These are phyloP conservation scores for Kodamaea derodonti DNA, from an alignment of 1,139 yeast species.

Conservation along the genomic window DNA sequence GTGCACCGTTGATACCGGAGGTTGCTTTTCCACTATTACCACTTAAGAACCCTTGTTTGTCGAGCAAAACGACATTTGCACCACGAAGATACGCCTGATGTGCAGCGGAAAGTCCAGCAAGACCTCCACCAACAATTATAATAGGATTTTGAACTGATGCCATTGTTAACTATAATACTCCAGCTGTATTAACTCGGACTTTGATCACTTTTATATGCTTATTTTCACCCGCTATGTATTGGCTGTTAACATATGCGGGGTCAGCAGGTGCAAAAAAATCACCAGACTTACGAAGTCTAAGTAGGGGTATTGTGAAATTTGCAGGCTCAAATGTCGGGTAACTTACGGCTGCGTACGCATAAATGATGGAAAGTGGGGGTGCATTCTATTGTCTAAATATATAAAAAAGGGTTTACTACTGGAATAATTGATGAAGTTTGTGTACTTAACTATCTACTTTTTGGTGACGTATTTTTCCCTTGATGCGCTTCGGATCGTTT, in stretches of 20 bases:
- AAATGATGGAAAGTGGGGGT: not conserved
- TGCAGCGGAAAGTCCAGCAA: slow-evolving; percentile 77
- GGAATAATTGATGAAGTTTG: too few species aligned
- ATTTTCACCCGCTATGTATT: not conserved
- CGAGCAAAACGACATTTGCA: slow-evolving; percentile 55
- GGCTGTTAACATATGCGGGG: slow-evolving; percentile 1
- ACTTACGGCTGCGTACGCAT: too few species aligned
- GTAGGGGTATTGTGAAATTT: not conserved
- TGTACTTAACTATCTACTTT: too few species aligned
- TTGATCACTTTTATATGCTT: slow-evolving; percentile 1
- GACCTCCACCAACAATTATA: slow-evolving; percentile 74
- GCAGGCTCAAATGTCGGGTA: too few species aligned
- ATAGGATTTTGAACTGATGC: slow-evolving; percentile 30
- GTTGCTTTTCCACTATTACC: slow-evolving; percentile 83
- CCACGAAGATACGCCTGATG: slow-evolving; percentile 59
- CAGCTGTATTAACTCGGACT: not conserved
- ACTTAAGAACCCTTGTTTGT: slow-evolving; percentile 62
- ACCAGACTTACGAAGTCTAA: not conserved
- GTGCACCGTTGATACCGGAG: slow-evolving; percentile 77
- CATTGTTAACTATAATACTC: not conserved
- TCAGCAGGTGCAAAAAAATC: not conserved
- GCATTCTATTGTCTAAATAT: not conserved
- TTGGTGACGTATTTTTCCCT: not conserved
- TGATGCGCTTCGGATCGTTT: not conserved
- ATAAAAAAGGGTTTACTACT: too few species aligned